Base-by-base conservation (phyloP, 2,329 filamentous ascomycete genomes). In the Sordariomycetes sp. region DNA sequence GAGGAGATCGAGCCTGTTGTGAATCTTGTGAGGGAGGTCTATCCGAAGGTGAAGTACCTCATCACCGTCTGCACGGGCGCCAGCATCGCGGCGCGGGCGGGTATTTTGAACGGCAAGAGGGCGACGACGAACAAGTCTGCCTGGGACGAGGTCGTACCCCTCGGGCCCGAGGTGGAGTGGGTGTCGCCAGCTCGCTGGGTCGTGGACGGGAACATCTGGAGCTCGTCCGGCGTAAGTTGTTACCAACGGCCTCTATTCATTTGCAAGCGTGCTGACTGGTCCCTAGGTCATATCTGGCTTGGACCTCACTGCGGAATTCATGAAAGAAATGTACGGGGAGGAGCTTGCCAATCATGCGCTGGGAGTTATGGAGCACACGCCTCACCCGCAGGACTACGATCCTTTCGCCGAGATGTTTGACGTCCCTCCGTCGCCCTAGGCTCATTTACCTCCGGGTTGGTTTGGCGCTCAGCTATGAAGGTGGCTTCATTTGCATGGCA, bases 41-140 rank as follows among this genome's bases (percentile, higher is more conserved):
- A 74, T 63, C 75, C 78, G 0, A 68, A 68, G 3, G 65, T 86
- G 25, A 70, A 78, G 61, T 80, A 81, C 62, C 64, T 87, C 14
- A 72, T 89, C 51, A 86, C 84, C 0, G 76, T 89, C 1, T 89
- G 87, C 68, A 89, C 84, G 1, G 86, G 86, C 0, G 75, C 81
- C 4, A 78, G 78, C 2, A 68, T 87, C 4, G 74, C 81, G 0
- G 85, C 85, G 0, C 70, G 73, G 51, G 73, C 83, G 0, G 85
- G 86, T 0, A 68, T 87, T 1, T 67, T 90, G 34, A 77, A 88
- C 60, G 80, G 82, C 0, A 74, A 71, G 60, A 71, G 75, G 18
- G 87, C 84, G 3, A 89, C 87, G 3, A 86, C 82, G 18, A 89
- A 89, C 66, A 89, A 89, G 69, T 68, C 68, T 7, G 74, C 76